Evolutionary conservation across 2,329 filamentous ascomycete species (phyloP).

Genomic region (Pseudopithomyces chartarum): DNA sequence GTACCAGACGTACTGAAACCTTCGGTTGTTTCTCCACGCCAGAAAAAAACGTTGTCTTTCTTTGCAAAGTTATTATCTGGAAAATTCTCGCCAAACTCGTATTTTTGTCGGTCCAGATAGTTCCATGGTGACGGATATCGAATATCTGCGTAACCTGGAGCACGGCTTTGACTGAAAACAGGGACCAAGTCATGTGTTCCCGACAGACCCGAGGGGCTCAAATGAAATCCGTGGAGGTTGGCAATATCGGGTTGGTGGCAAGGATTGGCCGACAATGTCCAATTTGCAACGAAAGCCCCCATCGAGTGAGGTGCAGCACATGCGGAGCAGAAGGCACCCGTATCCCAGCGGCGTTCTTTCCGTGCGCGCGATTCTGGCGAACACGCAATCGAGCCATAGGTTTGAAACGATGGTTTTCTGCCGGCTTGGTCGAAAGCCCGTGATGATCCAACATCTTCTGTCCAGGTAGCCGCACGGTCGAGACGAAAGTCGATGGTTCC

Average conservation of each 20-base stretch:
- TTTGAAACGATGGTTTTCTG: conserved; percentile 47
- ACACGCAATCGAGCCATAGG: conserved; percentile 60
- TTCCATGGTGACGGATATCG: conserved; percentile 71
- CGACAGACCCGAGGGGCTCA: conserved; percentile 66
- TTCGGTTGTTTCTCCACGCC: conserved; percentile 70
- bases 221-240: conserved; percentile 74
- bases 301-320: conserved; percentile 69
- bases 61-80: conserved; percentile 62
- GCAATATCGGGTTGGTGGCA: conserved; percentile 80
- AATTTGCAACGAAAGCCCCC: conserved; percentile 69
- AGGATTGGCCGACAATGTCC: conserved; percentile 67
- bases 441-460: conserved; percentile 24
- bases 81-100: conserved; percentile 55
- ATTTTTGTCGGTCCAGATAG: conserved; percentile 62
- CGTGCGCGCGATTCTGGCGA: conserved; percentile 65
- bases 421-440: conserved; percentile 42
- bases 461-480: conserved; percentile 47
- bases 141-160: conserved; percentile 75
- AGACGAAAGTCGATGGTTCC: conserved; percentile 42
- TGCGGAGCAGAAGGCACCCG: conserved; percentile 65
- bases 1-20: conserved; percentile 56
- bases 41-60: conserved; percentile 71
- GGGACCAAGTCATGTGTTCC: conserved; percentile 70
- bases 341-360: conserved; percentile 65
- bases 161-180: conserved; percentile 76